Evolutionary conservation across 2,329 filamentous ascomycete genomes (phyloP).

Genomic region (Aspergillus piperis): DNA sequence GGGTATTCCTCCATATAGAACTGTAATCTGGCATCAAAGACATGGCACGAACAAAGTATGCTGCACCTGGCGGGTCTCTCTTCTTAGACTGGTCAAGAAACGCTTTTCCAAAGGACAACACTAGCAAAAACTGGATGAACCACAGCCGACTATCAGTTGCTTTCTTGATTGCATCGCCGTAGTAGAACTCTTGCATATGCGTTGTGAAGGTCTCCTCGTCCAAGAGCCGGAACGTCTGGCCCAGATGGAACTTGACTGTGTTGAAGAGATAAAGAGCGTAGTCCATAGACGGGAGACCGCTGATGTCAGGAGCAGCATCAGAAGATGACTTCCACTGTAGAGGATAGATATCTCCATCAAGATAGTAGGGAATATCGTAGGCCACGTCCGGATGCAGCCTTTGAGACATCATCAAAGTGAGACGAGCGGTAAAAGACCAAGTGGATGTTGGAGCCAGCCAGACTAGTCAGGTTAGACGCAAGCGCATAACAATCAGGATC

Average conservation of each 20-base stretch:
- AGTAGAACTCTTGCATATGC: slow-evolving; percentile 34
- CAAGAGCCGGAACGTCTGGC: slow-evolving; percentile 40
- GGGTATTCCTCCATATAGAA: slow-evolving; percentile 39
- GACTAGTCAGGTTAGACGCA: slow-evolving; percentile 14
- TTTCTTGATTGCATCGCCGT: slow-evolving; percentile 20
- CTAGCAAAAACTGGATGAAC: slow-evolving; percentile 23
- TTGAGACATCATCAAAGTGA: slow-evolving; percentile 25
- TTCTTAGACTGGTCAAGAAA: slow-evolving; percentile 15
- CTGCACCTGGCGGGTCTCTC: slow-evolving; percentile 15
- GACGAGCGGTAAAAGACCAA: slow-evolving; percentile 28
- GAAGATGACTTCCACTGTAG: slow-evolving; percentile 17
- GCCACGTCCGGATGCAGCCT: slow-evolving; percentile 30
- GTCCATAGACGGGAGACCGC: slow-evolving; percentile 35
- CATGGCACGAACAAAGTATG: slow-evolving; percentile 26
- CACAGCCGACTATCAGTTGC: slow-evolving; percentile 27
- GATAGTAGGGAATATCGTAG: slow-evolving; percentile 22
- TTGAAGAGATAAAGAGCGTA: slow-evolving; percentile 27
- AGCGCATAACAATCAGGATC: background rate
- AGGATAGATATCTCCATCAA: slow-evolving; percentile 34
- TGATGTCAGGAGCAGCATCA: slow-evolving; percentile 32
- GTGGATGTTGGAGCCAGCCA: slow-evolving; percentile 27
- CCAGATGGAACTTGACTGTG: slow-evolving; percentile 43
- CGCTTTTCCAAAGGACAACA: slow-evolving; percentile 23
- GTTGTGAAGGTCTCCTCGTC: slow-evolving; percentile 34
- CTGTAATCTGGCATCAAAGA: slow-evolving; percentile 41